Conservation (phyloP, 2,329 filamentous ascomycete genomes). For the Diaporthe sp. region DNA sequence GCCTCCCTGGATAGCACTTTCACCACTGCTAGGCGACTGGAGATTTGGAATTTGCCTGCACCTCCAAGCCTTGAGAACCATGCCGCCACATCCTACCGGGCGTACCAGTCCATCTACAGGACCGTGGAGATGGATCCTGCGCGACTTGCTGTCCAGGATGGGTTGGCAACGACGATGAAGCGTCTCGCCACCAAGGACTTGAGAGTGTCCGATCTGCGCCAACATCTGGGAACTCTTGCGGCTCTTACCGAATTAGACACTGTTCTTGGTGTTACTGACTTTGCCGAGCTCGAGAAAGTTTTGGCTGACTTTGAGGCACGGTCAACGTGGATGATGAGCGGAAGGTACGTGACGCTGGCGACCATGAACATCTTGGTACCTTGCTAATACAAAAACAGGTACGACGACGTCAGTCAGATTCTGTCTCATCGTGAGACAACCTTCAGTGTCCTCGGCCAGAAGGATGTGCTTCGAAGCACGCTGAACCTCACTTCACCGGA, state of each 20-base stretch:
- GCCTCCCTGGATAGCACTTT: slow-evolving; percentile 78
- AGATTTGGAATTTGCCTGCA: slow-evolving; percentile 90
- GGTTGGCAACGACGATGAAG: slow-evolving; percentile 69
- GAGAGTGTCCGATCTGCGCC: slow-evolving; percentile 63
- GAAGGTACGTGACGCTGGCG: slow-evolving; percentile 66
- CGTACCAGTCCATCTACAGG: slow-evolving; percentile 82
- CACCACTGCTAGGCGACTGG: slow-evolving; percentile 81
- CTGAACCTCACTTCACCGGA: slow-evolving; percentile 71
- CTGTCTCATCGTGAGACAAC: slow-evolving; percentile 86
- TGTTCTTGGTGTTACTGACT: slow-evolving; percentile 69
- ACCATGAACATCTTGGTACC: not conserved
- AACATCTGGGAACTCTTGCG: slow-evolving; percentile 72
- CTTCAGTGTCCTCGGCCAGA: slow-evolving; percentile 81
- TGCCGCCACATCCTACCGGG: slow-evolving; percentile 79
- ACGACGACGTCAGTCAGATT: slow-evolving; percentile 82
- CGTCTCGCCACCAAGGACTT: slow-evolving; percentile 61
- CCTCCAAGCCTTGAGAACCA: slow-evolving; percentile 72
- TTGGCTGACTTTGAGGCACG: slow-evolving; percentile 73
- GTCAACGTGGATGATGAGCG: slow-evolving; percentile 83
- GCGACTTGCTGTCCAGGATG: slow-evolving; percentile 69
- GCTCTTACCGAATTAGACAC: slow-evolving; percentile 86
- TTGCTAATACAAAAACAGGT: slow-evolving; percentile 57
- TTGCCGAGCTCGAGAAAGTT: slow-evolving; percentile 69
- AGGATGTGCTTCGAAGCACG: slow-evolving; percentile 69
- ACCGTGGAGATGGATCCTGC: slow-evolving; percentile 67